A percentile compares a stretch with the other conserved stretches of the same genome.
phyloP scores from a whole-genome alignment of 2,329 filamentous ascomycete genomes.

The Paecilomyces variotii region DNA sequence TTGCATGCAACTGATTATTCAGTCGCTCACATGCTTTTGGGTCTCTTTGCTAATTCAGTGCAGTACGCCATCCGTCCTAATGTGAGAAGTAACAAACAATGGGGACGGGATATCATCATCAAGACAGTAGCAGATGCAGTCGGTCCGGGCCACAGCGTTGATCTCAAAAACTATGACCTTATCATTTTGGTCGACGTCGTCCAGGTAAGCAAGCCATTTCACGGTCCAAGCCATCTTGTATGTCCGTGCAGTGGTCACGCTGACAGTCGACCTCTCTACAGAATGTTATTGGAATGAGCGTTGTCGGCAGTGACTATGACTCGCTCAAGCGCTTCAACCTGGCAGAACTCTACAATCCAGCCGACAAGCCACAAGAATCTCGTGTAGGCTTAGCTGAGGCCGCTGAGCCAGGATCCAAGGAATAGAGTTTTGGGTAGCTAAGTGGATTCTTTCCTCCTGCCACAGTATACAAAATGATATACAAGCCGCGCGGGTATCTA shows the following conservation, averaged over 20 bases:
- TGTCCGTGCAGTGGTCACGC: neutral
- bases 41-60: constrained; percentile 2
- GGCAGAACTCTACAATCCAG: constrained; percentile 51
- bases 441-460: neutral
- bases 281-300: constrained; percentile 58
- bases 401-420: neutral
- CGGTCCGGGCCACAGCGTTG: constrained; percentile 51
- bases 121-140: constrained; percentile 51
- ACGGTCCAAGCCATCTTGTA: neutral
- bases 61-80: constrained; percentile 58
- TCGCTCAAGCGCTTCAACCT: constrained; percentile 56
- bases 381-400: neutral
- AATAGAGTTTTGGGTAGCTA: neutral
- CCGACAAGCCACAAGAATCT: constrained; percentile 20
- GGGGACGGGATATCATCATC: constrained; percentile 52
- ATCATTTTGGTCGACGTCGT: constrained; percentile 56
- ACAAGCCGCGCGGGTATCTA: too few species aligned
- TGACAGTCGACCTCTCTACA: constrained; percentile 18
- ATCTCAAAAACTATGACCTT: constrained; percentile 53
- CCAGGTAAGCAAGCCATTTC: constrained; percentile 37
- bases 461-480: neutral
- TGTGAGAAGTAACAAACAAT: constrained; percentile 51
- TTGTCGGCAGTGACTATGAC: constrained; percentile 53
- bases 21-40: neutral
- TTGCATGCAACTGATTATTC: neutral